phyloP scores from a whole-genome alignment of 2,329 filamentous ascomycete species.

The Beauveria caledonica region DNA sequence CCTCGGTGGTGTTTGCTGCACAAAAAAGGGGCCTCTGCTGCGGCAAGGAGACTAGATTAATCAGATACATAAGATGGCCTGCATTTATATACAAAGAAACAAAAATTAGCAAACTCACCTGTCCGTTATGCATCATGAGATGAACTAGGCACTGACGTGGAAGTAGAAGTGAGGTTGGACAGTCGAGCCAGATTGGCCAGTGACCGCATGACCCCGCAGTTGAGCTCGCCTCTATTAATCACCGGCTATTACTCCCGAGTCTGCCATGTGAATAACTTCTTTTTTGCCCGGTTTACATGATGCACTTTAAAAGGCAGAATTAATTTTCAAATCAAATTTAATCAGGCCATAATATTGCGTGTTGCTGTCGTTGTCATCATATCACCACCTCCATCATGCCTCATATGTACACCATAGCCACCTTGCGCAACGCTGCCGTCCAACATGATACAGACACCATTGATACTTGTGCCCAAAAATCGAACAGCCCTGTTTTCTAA shows the following conservation, averaged over 20 bases:
- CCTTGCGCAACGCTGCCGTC: conserved; percentile 1
- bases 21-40: not conserved
- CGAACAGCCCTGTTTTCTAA: not conserved
- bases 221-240: not conserved
- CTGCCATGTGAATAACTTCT: not conserved
- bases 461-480: not conserved
- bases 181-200: not conserved
- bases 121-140: not conserved
- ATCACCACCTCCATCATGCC: not conserved
- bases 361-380: not conserved
- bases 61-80: conserved; percentile 1
- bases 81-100: not conserved
- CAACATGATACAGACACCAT: not conserved
- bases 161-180: not conserved
- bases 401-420: not conserved
- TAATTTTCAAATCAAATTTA: too few species aligned
- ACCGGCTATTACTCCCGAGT: not conserved
- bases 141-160: not conserved
- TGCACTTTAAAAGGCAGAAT: not conserved
- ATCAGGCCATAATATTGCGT: not conserved
- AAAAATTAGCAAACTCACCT: not conserved
- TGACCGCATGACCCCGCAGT: conserved; percentile 8
- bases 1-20: not conserved
- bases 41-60: not conserved
- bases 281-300: not conserved